Percentiles rank a stretch among this genome's conserved stretches.
These are phyloP conservation scores for Deakozyma indianensis DNA, from an alignment of 805 yeast genomes.

Conservation along the genomic window DNA sequence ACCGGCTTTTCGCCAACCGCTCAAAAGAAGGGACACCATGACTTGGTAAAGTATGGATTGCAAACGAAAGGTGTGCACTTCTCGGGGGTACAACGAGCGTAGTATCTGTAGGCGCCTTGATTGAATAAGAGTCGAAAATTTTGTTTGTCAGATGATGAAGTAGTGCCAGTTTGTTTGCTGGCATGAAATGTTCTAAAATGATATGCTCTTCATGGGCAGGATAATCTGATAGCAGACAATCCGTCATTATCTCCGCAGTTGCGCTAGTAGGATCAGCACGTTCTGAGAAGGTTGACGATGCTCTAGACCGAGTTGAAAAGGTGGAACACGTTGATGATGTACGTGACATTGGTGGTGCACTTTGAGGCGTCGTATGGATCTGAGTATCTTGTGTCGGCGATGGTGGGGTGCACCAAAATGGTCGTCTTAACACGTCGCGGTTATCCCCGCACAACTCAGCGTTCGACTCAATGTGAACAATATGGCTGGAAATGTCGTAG, in stretches of 20 bases:
- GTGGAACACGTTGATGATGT: conserved; percentile 1
- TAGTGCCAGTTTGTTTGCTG: background rate
- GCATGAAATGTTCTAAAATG: background rate
- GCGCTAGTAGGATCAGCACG: background rate
- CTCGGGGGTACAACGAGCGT: conserved; percentile 6
- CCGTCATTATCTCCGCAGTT: background rate
- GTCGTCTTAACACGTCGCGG: background rate
- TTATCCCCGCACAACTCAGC: background rate
- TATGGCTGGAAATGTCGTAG: background rate
- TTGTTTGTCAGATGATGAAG: background rate
- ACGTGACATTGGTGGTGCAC: background rate
- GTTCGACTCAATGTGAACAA: background rate
- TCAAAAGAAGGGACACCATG: conserved; percentile 12
- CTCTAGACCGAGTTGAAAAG: background rate
- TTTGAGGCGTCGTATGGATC: background rate
- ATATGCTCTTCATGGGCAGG: background rate
- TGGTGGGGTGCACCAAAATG: background rate
- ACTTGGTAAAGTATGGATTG: conserved; percentile 12
- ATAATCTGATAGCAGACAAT: background rate
- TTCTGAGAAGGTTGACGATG: background rate
- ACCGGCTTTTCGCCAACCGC: conserved; percentile 7
- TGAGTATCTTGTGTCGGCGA: background rate
- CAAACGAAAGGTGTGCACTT: conserved; percentile 11
- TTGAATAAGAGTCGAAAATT: background rate
- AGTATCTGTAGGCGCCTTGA: background rate